These are phyloP conservation scores for Linum tenue DNA, from an alignment of 345 rosid genomes.

Conservation along the genomic window DNA sequence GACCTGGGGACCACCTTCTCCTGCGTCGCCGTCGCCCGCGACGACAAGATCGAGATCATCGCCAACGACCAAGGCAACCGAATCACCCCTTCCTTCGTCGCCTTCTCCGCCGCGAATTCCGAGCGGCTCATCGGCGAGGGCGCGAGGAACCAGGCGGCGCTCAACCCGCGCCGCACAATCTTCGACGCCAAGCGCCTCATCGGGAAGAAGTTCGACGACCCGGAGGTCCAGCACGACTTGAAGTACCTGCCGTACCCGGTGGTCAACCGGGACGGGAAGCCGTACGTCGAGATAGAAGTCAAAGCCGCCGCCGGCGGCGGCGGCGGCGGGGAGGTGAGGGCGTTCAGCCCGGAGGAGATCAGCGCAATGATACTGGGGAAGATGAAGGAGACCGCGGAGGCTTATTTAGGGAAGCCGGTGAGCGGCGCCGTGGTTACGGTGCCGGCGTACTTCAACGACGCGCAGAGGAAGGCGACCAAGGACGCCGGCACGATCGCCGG, in stretches of 20 bases:
- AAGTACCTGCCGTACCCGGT: no score
- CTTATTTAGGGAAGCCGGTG: no score
- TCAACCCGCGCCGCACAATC: slow-evolving; percentile 10
- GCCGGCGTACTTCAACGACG: no score
- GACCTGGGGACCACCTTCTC: slow-evolving; percentile 7
- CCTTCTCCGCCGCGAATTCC: slow-evolving; percentile 33
- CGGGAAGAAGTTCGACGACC: no score
- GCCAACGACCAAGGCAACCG: no score
- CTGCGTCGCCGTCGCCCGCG: no score
- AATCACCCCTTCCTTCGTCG: slow-evolving; percentile 55
- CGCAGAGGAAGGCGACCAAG: no score
- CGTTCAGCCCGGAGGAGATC: slow-evolving; percentile 59
- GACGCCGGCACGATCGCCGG: no score
- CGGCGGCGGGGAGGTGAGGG: neutral
- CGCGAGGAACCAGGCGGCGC: slow-evolving; percentile 50
- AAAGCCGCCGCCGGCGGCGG: slow-evolving; percentile 27
- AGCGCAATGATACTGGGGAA: slow-evolving; percentile 48
- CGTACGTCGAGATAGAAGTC: slow-evolving; percentile 28
- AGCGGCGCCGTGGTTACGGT: no score
- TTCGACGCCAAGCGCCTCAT: no score
- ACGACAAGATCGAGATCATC: no score
- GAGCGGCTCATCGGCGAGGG: slow-evolving; percentile 32
- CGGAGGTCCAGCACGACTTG: no score
- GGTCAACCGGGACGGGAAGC: slow-evolving; percentile 32
- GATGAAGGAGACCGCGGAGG: slow-evolving; percentile 1